Base-by-base conservation (phyloP, 176 grass and related monocot species). In the Thalia dealbata region DNA sequence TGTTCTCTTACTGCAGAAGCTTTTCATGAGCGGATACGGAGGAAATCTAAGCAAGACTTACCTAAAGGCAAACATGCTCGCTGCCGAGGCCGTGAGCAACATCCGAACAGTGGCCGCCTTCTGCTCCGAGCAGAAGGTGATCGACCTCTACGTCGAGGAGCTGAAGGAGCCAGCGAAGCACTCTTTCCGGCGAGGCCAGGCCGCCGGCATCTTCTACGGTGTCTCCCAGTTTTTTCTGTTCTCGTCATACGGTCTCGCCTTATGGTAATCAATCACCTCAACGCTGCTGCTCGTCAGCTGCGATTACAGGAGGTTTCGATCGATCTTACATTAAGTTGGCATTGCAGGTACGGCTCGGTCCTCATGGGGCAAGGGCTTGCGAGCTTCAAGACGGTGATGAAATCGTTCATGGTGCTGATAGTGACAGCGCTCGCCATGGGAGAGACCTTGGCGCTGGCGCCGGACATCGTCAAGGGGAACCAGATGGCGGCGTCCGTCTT, bases 11-110 rank as follows among this genome's bases (percentile, higher is more conserved):
- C 46, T 35, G 71, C 87, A 97, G 95, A 92, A 91, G 89, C 78
- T 92, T 75, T 97, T 97, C 90, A 88, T 97, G 95, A 88, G 85
- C 80, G 95, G 95, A 0, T 97, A 84, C n/a, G 95, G 95, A 14
- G 85, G 82, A 62, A 85, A 97, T 81, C 78, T 97, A 19, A 81
- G 76, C 75, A 91, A 89, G 81, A 86, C 84, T 16, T 97, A 97
- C 58, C 78, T 92, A 23, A 97, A 92, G 48, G 95, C 95, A 2
- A 97, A 97, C 77, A 97, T 90, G 87, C 87, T 97, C 23, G 95
- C 95, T 3, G 95, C 95, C 14, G 95, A 97, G 88, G 95, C 95
- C 0, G 95, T 92, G 70, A 91, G 95, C 83, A 97, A 92, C 79
- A 97, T 97, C 44, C 79, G 95, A 19, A 97, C 95, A 7, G 95